Evolutionary conservation across 1,284 basidiomycete species (phyloP).

Genomic region (Pholiota adiposa): DNA sequence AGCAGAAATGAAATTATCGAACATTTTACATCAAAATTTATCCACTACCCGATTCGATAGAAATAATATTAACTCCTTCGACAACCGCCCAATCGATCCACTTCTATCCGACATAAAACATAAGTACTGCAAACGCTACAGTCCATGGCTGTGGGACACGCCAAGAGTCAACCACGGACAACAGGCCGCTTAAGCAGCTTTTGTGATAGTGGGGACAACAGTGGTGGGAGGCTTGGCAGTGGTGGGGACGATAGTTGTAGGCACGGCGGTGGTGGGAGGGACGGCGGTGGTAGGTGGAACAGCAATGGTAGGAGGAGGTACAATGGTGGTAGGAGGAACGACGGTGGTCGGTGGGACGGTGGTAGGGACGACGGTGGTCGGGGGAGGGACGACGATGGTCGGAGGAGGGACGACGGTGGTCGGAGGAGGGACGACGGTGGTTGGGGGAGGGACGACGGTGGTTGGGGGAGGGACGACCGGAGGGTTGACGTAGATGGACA

Average conservation of each 20-base stretch:
- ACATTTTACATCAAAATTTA: neutral
- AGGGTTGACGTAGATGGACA: slow-evolving; percentile 16
- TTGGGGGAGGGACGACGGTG: neutral
- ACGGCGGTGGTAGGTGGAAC: neutral
- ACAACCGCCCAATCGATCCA: neutral
- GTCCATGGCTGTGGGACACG: too few species aligned
- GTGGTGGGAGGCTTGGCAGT: neutral
- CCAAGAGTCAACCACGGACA: too few species aligned
- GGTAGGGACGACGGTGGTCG: neutral
- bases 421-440: neutral
- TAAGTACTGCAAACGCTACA: neutral
- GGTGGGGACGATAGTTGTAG: neutral
- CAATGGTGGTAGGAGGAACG: neutral
- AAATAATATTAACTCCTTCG: neutral
- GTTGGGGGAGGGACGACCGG: neutral
- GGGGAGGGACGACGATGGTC: neutral
- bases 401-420: neutral
- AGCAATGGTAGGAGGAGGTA: neutral
- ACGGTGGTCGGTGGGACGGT: neutral
- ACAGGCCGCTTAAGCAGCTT: neutral
- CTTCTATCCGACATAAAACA: neutral
- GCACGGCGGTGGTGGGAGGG: neutral
- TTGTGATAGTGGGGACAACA: neutral
- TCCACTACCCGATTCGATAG: too few species aligned
- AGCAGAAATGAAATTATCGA: neutral